Conservation (phyloP, 2,329 filamentous ascomycete genomes). For the Pseudogymnoascus sp. region DNA sequence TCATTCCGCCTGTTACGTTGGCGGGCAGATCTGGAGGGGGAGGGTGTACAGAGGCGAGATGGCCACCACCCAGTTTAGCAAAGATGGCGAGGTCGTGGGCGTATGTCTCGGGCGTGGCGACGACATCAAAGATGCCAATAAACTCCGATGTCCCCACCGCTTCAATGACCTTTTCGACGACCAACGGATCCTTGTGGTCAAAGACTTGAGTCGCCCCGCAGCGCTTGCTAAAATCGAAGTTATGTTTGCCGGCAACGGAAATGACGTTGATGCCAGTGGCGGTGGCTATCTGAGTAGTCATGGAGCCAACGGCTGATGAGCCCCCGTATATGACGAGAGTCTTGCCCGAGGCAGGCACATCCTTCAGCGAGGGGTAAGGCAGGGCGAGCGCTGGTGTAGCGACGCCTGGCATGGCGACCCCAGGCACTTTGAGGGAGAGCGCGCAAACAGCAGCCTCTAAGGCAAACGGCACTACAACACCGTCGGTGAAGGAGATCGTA, state of each 20-base stretch:
- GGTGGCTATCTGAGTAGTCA: slow-evolving; percentile 21
- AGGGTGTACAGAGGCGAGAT: slow-evolving; percentile 34
- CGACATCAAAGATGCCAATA: slow-evolving; percentile 27
- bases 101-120: slow-evolving; percentile 22
- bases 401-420: slow-evolving; percentile 17
- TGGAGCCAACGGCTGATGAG: slow-evolving; percentile 15
- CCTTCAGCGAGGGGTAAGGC: neutral
- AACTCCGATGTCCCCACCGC: slow-evolving; percentile 18
- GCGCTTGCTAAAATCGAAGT: slow-evolving; percentile 20
- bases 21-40: slow-evolving; percentile 23
- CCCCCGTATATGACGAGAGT: neutral
- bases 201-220: slow-evolving; percentile 25
- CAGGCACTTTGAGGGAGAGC: slow-evolving; percentile 24
- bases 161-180: slow-evolving; percentile 23
- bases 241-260: slow-evolving; percentile 14
- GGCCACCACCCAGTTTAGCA: slow-evolving; percentile 29
- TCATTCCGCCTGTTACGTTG: slow-evolving; percentile 28
- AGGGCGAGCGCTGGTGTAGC: slow-evolving; percentile 12
- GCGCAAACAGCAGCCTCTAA: slow-evolving; percentile 27
- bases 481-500: slow-evolving; percentile 18
- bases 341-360: neutral
- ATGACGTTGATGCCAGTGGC: slow-evolving; percentile 20
- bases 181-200: slow-evolving; percentile 22
- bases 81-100: slow-evolving; percentile 22
- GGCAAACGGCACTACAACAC: slow-evolving; percentile 18